Evolutionary conservation across 2,329 filamentous ascomycete species (phyloP), one percentile per base, ranked within the genome.

Genomic region (Colletotrichum navitas): DNA sequence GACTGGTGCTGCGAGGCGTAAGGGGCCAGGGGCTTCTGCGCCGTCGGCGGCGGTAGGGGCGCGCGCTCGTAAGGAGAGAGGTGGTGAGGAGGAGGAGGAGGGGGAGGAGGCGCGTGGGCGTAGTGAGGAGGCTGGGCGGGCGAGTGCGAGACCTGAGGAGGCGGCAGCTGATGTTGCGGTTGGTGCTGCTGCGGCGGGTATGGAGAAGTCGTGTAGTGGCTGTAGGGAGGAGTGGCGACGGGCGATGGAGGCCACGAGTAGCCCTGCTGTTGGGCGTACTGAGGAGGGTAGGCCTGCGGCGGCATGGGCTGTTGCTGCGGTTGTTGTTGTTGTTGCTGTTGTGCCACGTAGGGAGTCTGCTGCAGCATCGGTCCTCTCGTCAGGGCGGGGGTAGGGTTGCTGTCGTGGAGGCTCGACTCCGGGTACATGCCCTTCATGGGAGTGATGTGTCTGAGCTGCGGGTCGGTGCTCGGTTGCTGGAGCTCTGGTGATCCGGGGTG

Each of bases 391-490:
- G 94, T 91, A 70, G 92, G 92, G 79, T 92, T 92, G 73, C 91
- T 88, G 78, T 98, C 95, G 78, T 94, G 94, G 76, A 98, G 90
- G 56, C 94, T 97, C 1, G 95, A 97, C 81, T 99, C 96, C 0
- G 96, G 96, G 80, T 99, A 99, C 90, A 98, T 94, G 79, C 95
- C 95, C 86, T 97, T 98, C 56, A 92, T 88, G 0, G 95, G 95
- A 2, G 93, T 86, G 74, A 99, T 96, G 78, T 93, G 89, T 76
- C 94, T 91, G 63, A 99, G 86, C 29, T 87, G 84, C 6, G 93
- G 90, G 79, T 99, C 96, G 41, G 89, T 91, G 58, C 93, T 93
- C 0, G 96, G 96, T 78, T 96, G 93, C 74, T 90, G 89, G 39
- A 98, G 87, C 62, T 92, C 92, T 70, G 90, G 88, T 36, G 91